Base-by-base conservation (phyloP, 2,329 filamentous ascomycete species). In the Akanthomyces lecanii region DNA sequence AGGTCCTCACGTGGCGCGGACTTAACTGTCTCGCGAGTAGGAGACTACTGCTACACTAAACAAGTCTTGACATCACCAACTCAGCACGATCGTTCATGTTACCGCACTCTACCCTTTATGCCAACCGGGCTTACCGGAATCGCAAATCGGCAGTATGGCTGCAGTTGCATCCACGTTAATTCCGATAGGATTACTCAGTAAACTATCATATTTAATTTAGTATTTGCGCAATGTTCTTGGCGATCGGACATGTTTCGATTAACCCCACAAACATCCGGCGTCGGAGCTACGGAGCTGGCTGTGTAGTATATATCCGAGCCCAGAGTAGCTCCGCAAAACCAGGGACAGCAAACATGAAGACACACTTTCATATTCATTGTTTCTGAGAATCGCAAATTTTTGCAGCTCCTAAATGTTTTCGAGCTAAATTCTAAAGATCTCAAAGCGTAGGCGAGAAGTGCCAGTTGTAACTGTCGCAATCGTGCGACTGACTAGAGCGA, bases 301-400 rank as follows among this genome's bases (percentile, higher is more conserved):
- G 30, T 12, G n/a, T 7, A 23, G 12, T 7, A 42, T 59, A 44
- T 42, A 30, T 51, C 36, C 56, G 56, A 42, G 36, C 16, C 16
- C 47, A 30, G 21, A 5, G 10, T 28, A 68, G n/a, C 55, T 58
- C 21, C n/a, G 30, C 42, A 48, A 23, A 48, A 23, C 63, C 36
- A 51, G 45, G 30, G 21, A 45, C 7, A 18, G 11, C 16, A 4
- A 1, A 11, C 21, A 42, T 11, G 7, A 5, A 40, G 4, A 40
- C 38, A 40, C 38, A 40, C 14, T 3, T 40, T 14, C 8, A 16
- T 40, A 16, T 40, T 40, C 38, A 16, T 14, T 3, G 5, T 40
- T 16, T 36, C 5, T 7, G 10, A 36, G 10, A 36, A 36, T 10
- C 8, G 33, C 10, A 36, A 11, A 2, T 30, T 36, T 11, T 8